Evolutionary conservation across 2,329 filamentous ascomycete species (phyloP), one percentile per base, ranked within the genome.

Genomic region (Neurospora sp.): DNA sequence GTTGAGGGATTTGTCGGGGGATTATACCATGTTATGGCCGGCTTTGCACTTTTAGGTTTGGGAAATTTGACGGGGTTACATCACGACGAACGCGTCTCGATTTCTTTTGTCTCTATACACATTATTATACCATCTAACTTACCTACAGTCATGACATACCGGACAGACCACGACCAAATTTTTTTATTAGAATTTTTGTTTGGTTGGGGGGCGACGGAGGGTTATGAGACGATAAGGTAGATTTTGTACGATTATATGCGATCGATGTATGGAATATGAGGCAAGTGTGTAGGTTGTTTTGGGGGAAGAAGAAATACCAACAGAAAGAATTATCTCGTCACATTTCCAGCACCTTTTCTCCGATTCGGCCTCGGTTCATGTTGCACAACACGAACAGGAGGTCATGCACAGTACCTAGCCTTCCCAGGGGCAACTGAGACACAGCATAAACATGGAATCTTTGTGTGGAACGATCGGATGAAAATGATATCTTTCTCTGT

Each of bases 21-120:
- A 75, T 58, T 75, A 76, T 52, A 72, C 74, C 17, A 75, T 76
- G 73, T 68, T 76, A 11, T 76, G 75, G 75, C 75, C 75, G 7
- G 74, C 73, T 38, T 69, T 76, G 68, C 74, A 76, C 69, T 76
- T 76, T 66, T 76, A 66, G 68, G 33, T 13, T 7, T 43, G 46
- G 19, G 2, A 2, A 23, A 36, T 23, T 13, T 19, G n/a, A 52
- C 17, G 17, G 8, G 17, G 17, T 43, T 9, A 23, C 10, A 23
- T 23, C 2, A 52, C 38, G 19, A 6, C n/a, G 42, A 6, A 33
- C 42, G 13, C 42, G 3, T 69, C 70, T 42, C 42, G 40, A 68
- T 69, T 67, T 69, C 46, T 40, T 42, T 13, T 11, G 58, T 17
- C 15, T 15, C 15, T 15, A 17, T 36, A n/a, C 1, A 62, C 3